Conservation (phyloP, 2,329 filamentous ascomycete species). For the Penicillium sp. region DNA sequence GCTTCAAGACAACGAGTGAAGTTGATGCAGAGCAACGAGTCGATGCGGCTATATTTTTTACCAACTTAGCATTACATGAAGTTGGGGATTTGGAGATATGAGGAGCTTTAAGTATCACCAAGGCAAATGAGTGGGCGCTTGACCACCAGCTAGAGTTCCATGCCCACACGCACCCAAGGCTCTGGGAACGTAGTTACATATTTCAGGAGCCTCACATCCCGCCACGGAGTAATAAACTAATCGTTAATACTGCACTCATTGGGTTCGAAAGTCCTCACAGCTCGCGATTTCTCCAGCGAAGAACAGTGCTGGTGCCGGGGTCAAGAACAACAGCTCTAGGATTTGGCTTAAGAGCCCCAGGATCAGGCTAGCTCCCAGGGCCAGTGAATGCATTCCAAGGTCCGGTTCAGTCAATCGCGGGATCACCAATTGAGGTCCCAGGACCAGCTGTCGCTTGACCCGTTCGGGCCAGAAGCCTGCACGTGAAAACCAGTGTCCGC, state of each 20-base stretch:
- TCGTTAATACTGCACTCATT: background rate
- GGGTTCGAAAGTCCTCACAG: background rate
- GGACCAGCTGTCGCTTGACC: background rate
- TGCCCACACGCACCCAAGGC: background rate
- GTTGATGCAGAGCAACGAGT: background rate
- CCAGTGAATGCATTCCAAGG: background rate
- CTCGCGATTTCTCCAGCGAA: background rate
- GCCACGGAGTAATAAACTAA: background rate
- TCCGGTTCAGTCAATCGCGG: background rate
- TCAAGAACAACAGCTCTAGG: background rate
- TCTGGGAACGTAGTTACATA: background rate
- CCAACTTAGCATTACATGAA: background rate
- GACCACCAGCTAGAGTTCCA: background rate
- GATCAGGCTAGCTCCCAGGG: background rate
- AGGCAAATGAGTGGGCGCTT: background rate
- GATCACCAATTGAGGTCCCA: background rate
- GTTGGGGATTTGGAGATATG: background rate
- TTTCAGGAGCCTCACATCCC: background rate
- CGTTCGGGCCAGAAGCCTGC: too few relatives aligned
- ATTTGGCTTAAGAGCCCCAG: background rate
- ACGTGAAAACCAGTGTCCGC: too few relatives aligned
- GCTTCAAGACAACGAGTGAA: too few relatives aligned
- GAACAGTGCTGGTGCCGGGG: background rate
- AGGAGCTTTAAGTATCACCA: background rate
- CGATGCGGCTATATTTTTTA: background rate